These are phyloP conservation scores for Teratosphaeria viscida DNA, from an alignment of 2,329 filamentous ascomycete genomes.

Conservation along the genomic window DNA sequence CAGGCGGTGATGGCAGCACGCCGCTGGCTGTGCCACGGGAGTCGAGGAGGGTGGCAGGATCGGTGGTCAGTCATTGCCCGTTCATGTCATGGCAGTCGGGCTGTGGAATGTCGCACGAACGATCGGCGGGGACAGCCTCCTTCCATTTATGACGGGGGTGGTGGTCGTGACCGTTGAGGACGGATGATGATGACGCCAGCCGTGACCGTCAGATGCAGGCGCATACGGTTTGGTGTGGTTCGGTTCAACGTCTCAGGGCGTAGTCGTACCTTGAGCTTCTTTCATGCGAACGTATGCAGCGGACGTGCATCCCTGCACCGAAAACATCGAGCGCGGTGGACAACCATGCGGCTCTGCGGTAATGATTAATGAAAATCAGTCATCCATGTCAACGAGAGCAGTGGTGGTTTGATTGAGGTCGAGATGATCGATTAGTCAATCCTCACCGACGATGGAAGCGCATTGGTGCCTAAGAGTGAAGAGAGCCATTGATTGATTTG, in stretches of 20 bases:
- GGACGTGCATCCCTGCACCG: too few species aligned
- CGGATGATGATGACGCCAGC: neutral
- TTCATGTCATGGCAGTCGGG: conserved; percentile 1
- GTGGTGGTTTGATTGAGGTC: too few species aligned
- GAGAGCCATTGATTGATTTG: too few species aligned
- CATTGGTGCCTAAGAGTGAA: too few species aligned
- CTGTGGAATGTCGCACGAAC: neutral
- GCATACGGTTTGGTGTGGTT: too few species aligned
- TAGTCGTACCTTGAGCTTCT: too few species aligned
- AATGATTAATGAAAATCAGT: neutral
- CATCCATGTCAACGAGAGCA: neutral
- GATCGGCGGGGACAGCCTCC: neutral
- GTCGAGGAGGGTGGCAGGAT: conserved; percentile 10
- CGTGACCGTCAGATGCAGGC: too few species aligned
- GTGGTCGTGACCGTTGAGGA: neutral
- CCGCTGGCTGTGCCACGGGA: conserved; percentile 11
- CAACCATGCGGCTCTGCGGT: neutral
- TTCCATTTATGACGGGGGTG: neutral
- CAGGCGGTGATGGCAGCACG: conserved; percentile 1
- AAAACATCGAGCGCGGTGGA: neutral
- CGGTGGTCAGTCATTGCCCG: conserved; percentile 8
- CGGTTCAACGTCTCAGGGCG: neutral
- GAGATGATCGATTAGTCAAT: too few species aligned
- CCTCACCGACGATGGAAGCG: too few species aligned
- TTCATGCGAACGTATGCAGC: too few species aligned